Evolutionary conservation across 306 rosid species (phyloP).

Genomic region (Urtica urens): DNA sequence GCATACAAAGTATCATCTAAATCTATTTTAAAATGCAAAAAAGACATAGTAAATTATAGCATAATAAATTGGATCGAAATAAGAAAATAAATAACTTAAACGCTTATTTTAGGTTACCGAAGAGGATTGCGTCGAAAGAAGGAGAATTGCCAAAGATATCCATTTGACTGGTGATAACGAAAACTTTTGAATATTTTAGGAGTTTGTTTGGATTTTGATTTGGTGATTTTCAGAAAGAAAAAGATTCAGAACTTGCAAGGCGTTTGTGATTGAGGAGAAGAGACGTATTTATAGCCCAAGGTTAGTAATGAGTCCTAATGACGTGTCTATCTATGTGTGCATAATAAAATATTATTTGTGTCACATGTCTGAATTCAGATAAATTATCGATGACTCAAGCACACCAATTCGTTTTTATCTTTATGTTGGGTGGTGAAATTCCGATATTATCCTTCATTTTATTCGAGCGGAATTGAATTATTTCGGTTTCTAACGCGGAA

Average conservation of each 20-base stretch:
- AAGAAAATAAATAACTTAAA: not conserved
- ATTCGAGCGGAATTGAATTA: too few relatives aligned
- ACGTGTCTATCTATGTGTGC: not conserved
- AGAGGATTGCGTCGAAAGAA: slow-evolving; percentile 39
- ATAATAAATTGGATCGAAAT: not conserved
- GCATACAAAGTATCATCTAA: slow-evolving; percentile 85
- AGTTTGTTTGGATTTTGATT: not conserved
- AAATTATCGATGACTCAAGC: slow-evolving; percentile 6
- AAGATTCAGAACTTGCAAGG: not conserved
- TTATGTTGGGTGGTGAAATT: too few relatives aligned
- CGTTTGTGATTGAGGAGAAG: not conserved
- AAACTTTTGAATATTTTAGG: not conserved
- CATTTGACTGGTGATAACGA: slow-evolving; percentile 24
- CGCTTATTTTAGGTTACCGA: slow-evolving; percentile 25
- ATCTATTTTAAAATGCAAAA: slow-evolving; percentile 25
- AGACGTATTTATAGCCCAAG: slow-evolving; percentile 15
- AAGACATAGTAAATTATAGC: not conserved
- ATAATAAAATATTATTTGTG: not conserved
- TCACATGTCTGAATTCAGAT: not conserved
- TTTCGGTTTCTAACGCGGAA: too few relatives aligned
- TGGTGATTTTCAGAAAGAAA: not conserved
- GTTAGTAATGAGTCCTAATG: not conserved
- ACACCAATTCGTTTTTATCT: not conserved
- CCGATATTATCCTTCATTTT: too few relatives aligned
- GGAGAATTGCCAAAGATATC: slow-evolving; percentile 20